These are phyloP conservation scores for Penicillium sp. DNA, from an alignment of 2,329 filamentous ascomycete species.

Conservation along the genomic window DNA sequence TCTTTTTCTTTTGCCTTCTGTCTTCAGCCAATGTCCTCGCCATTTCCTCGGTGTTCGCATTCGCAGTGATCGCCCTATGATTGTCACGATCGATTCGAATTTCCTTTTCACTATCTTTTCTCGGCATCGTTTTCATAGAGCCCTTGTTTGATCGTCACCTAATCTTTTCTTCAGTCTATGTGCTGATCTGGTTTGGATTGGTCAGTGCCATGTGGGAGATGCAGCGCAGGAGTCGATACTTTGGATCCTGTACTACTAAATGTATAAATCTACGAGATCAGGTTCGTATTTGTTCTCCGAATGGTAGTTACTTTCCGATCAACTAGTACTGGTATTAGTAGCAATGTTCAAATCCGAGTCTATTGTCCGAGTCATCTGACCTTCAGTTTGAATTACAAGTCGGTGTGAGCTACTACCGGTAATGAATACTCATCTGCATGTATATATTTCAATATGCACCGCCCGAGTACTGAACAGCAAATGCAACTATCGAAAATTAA, in stretches of 20 bases:
- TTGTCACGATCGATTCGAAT: slow-evolving; percentile 21
- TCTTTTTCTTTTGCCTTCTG: not conserved
- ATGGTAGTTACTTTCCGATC: not conserved
- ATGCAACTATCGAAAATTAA: too few relatives aligned
- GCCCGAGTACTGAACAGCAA: too few relatives aligned
- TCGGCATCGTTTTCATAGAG: slow-evolving; percentile 15
- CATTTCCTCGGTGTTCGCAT: slow-evolving; percentile 1
- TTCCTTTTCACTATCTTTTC: slow-evolving; percentile 3
- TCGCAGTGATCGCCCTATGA: slow-evolving; percentile 8
- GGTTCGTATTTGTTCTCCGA: not conserved
- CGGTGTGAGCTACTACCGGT: too few relatives aligned
- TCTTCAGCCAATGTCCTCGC: not conserved
- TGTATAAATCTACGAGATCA: slow-evolving; percentile 16
- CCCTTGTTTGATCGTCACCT: not conserved
- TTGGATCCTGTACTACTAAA: slow-evolving; percentile 14
- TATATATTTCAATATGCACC: not conserved
- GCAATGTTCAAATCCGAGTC: too few relatives aligned
- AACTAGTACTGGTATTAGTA: not conserved
- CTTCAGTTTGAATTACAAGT: too few relatives aligned
- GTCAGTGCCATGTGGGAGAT: slow-evolving; percentile 8
- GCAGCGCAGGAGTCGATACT: slow-evolving; percentile 16
- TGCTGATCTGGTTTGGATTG: slow-evolving; percentile 2
- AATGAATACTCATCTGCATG: too few relatives aligned
- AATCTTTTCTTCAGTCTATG: not conserved
- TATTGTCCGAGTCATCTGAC: too few relatives aligned